Percentiles rank a stretch among this genome's conserved stretches.
Evolutionary conservation across 140 eudicot species (phyloP).

Genomic region (Senecio squalidus): DNA sequence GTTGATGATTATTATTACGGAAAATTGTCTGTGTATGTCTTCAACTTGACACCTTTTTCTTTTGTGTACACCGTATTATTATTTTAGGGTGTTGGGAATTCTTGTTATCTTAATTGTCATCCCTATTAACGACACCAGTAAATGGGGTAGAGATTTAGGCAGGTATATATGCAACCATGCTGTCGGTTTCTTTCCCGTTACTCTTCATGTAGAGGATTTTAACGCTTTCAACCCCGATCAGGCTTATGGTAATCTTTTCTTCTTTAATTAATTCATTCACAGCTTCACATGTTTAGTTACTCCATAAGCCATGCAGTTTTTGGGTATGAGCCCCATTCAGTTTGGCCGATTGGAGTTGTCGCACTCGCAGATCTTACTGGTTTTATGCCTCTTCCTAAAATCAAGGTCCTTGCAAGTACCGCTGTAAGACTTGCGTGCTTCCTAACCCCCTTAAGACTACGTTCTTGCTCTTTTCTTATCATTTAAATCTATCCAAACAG

Average conservation of each 20-base stretch:
- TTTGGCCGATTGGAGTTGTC: constrained; percentile 64
- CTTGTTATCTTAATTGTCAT: no score
- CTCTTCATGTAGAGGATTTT: constrained; percentile 71
- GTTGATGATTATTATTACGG: neutral
- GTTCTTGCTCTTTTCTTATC: neutral
- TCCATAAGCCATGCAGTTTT: constrained; percentile 9
- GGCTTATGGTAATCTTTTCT: constrained; percentile 20
- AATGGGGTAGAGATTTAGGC: constrained; percentile 1
- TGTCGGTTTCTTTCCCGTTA: constrained; percentile 79
- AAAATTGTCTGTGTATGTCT: no score
- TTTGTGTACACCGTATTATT: no score
- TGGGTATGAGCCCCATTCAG: constrained; percentile 79
- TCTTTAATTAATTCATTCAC: no score
- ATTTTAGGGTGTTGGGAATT: no score
- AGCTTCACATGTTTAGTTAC: neutral
- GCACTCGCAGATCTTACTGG: constrained; percentile 53
- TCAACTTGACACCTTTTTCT: no score
- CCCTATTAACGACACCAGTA: no score
- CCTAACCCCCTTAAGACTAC: neutral
- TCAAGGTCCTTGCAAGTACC: constrained; percentile 63
- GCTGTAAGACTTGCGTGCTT: constrained; percentile 39
- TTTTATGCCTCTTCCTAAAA: constrained; percentile 51
- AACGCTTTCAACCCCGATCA: constrained; percentile 39
- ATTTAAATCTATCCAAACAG: constrained; percentile 32
- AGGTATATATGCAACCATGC: constrained; percentile 92